Evolutionary conservation across 768 basidiomycete species (phyloP), one percentile per base, ranked within the genome.

Genomic region (Mycena maculata): DNA sequence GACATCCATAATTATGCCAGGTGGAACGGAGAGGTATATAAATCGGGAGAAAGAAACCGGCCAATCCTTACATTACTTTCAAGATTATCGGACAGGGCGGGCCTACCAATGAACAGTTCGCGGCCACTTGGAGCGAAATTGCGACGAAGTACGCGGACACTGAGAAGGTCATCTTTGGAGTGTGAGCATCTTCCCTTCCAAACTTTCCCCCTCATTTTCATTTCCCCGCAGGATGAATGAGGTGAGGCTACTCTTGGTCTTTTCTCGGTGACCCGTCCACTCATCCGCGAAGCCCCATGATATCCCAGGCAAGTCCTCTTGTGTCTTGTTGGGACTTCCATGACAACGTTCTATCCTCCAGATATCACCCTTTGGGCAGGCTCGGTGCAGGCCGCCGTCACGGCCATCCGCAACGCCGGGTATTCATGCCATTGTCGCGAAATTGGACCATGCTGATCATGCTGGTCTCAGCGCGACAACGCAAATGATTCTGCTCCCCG

Each of bases 1-100:
- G 88, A 89, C 73, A 80, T 86, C 39, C 87, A 88, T 76, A 90
- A 88, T 74, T 89, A 88, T 58, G 89, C 87, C n/a, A 77, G 89
- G 27, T 89, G 81, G 78, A 80, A 88, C 62, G 82, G 85, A 3
- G 74, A 73, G 72, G 84, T 82, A 42, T 27, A 23, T 27, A 2
- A 33, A 52, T 31, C n/a, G n/a, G n/a, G n/a, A n/a, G n/a, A n/a
- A n/a, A n/a, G n/a, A n/a, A n/a, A n/a, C n/a, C n/a, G n/a, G n/a
- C n/a, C n/a, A n/a, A n/a, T n/a, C n/a, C n/a, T n/a, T n/a, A n/a
- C n/a, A n/a, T n/a, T n/a, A 7, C 8, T 10, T 23, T 57, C 44
- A 22, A 84, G 81, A 86, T 90, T 36, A 84, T 90, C 57, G 89
- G 89, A 1, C 87, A 90, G 76, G 89, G 88, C 42, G 88, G 88